These are phyloP conservation scores for Chernovozyma sophiae-reginae DNA, from an alignment of 1,139 yeast species.

Conservation along the genomic window DNA sequence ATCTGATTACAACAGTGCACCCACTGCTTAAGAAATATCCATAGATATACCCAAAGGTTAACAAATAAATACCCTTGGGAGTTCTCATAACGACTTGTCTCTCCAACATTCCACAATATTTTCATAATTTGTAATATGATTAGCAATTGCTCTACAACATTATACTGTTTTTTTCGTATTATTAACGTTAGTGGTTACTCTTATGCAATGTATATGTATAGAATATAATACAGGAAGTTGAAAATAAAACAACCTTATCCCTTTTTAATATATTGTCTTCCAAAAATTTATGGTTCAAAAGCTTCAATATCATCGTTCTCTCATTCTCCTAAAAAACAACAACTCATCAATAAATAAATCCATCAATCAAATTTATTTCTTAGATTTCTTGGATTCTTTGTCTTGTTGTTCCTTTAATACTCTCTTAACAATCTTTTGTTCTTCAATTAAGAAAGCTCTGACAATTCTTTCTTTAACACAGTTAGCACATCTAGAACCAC, in stretches of 20 bases:
- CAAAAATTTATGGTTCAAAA: neutral
- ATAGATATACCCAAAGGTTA: no score
- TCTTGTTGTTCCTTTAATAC: slow-evolving; percentile 93
- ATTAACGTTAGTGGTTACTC: slow-evolving; percentile 6
- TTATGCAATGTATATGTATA: slow-evolving; percentile 7
- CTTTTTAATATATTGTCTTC: neutral
- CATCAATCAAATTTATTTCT: slow-evolving; percentile 21
- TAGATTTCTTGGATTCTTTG: slow-evolving; percentile 54
- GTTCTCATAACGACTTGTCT: no score
- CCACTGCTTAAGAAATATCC: no score
- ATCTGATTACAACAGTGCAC: no score
- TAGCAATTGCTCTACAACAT: neutral
- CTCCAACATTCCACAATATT: no score
- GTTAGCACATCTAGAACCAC: slow-evolving; percentile 98
- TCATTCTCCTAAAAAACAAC: neutral
- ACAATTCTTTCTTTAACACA: slow-evolving; percentile 98
- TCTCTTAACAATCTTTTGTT: slow-evolving; percentile 99
- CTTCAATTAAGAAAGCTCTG: slow-evolving; percentile 99
- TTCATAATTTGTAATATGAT: no score
- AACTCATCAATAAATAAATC: neutral
- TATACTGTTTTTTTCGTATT: slow-evolving; percentile 1
- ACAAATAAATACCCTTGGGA: no score
- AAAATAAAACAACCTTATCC: neutral
- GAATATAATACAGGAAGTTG: slow-evolving; percentile 4
- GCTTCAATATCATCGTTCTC: neutral